Percentiles rank a stretch among this genome's conserved stretches.
Evolutionary conservation across 2,329 filamentous ascomycete genomes (phyloP).

Genomic region (Ilyonectria mors-panacis): DNA sequence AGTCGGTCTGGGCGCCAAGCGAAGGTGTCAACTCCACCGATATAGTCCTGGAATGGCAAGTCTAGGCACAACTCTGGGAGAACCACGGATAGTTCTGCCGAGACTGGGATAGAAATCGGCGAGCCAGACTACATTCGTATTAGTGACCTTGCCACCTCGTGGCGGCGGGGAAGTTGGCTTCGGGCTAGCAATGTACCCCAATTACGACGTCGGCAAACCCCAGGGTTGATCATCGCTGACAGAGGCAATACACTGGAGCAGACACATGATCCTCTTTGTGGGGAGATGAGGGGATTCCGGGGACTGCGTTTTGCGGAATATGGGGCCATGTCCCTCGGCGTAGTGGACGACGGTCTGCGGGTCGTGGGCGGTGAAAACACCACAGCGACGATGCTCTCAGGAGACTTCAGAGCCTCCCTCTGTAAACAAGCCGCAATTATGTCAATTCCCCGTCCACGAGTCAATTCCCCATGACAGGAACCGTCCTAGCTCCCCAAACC

Average conservation of each 20-base stretch:
- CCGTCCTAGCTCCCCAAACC: neutral
- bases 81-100: neutral
- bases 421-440: too few relatives aligned
- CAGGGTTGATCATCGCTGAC: neutral
- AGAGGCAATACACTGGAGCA: neutral
- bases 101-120: neutral
- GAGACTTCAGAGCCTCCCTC: too few relatives aligned
- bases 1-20: neutral
- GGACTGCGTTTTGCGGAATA: neutral
- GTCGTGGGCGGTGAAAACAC: too few relatives aligned
- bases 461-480: neutral
- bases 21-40: neutral
- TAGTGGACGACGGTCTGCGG: too few relatives aligned
- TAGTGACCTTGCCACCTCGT: neutral
- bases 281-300: conserved; percentile 5
- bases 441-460: neutral
- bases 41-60: neutral
- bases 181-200: conserved; percentile 3
- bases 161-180: neutral
- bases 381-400: too few relatives aligned
- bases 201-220: neutral
- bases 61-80: conserved; percentile 6
- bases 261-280: neutral
- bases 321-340: neutral
- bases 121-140: neutral